Evolutionary conservation across 2,329 filamentous ascomycete species (phyloP).

Genomic region (Arachnomyces sp.): DNA sequence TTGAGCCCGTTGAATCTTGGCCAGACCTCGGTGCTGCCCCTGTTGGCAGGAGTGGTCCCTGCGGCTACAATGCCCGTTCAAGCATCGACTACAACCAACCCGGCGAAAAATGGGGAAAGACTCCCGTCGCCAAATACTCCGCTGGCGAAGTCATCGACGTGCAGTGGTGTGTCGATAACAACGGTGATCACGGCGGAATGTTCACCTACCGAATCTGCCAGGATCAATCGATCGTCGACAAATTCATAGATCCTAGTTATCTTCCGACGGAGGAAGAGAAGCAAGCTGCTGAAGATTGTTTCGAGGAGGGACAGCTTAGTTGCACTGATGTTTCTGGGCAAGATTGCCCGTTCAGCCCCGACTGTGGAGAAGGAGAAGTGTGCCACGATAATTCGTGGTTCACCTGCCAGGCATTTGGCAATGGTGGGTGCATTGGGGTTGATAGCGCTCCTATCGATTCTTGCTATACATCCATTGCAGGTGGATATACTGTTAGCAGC

Average conservation of each 20-base stretch:
- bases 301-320: constrained; percentile 35
- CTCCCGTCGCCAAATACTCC: constrained; percentile 37
- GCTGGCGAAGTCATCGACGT: constrained; percentile 40
- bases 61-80: constrained; percentile 48
- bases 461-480: constrained; percentile 39
- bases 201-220: constrained; percentile 44
- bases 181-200: constrained; percentile 47
- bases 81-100: constrained; percentile 48
- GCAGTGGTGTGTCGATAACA: constrained; percentile 47
- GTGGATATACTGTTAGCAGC: constrained; percentile 43
- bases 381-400: constrained; percentile 45
- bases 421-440: constrained; percentile 21
- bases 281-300: constrained; percentile 43
- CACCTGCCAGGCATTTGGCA: constrained; percentile 40
- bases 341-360: constrained; percentile 37
- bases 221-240: constrained; percentile 40
- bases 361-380: constrained; percentile 34
- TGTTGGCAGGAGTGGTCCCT: constrained; percentile 43
- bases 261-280: constrained; percentile 42
- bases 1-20: constrained; percentile 46
- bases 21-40: constrained; percentile 39
- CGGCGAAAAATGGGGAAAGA: constrained; percentile 35
- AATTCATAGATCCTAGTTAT: constrained; percentile 38
- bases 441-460: constrained; percentile 33
- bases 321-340: constrained; percentile 43